A percentile compares a stretch with the other conserved stretches of the same genome.
Evolutionary conservation across 495 filamentous ascomycete genomes (phyloP).

Genomic region (Trichoderma asperelloides): DNA sequence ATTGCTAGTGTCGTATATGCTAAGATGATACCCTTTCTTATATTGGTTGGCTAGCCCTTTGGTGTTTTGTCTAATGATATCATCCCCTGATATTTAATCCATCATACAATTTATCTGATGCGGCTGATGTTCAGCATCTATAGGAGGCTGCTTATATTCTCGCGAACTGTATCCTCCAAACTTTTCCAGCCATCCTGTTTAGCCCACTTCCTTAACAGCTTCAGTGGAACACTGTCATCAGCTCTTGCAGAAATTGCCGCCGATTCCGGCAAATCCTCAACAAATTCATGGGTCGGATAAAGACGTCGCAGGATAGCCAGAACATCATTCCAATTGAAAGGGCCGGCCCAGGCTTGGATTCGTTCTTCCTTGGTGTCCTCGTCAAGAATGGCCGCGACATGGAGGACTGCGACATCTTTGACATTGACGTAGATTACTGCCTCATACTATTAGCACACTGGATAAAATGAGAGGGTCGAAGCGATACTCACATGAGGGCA

Average conservation of each 20-base stretch:
- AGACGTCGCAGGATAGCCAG: constrained; percentile 22
- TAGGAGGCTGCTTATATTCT: not conserved
- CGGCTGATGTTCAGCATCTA: not conserved
- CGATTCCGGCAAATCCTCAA: not conserved
- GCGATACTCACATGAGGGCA: constrained; percentile 10
- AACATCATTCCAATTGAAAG: constrained; percentile 29
- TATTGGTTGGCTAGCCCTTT: not conserved
- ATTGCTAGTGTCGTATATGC: too few relatives aligned
- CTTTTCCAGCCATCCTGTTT: not conserved
- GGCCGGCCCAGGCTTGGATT: constrained; percentile 35
- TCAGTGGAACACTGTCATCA: not conserved
- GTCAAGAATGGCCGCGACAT: constrained; percentile 35
- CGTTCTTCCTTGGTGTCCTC: constrained; percentile 30
- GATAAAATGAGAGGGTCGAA: not conserved
- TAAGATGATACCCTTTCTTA: not conserved
- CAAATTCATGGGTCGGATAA: constrained; percentile 22
- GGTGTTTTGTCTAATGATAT: not conserved
- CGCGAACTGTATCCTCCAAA: not conserved
- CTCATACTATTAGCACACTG: constrained; percentile 14
- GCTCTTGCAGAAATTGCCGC: not conserved
- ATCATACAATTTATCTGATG: not conserved
- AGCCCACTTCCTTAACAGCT: not conserved
- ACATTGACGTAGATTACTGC: constrained; percentile 35
- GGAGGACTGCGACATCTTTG: constrained; percentile 36
- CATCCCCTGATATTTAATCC: not conserved